Conservation (phyloP, 2,329 filamentous ascomycete species). For the Fusarium miscanthi region DNA sequence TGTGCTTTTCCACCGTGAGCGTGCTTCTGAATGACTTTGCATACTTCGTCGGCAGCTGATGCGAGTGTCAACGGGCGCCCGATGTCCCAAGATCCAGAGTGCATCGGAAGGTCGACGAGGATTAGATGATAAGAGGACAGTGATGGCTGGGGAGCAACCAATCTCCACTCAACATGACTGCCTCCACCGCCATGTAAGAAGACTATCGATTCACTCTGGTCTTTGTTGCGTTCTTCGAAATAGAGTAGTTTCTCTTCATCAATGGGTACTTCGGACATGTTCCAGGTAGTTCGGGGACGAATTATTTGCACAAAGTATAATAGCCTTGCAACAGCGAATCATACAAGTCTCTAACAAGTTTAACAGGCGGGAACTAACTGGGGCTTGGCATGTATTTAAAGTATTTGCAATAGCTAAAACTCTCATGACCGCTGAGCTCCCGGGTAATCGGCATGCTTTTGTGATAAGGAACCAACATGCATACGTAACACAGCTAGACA, state of each 20-base stretch:
- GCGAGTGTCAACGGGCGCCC: not conserved
- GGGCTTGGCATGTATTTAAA: not conserved
- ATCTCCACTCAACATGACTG: slow-evolving; percentile 18
- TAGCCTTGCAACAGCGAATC: not conserved
- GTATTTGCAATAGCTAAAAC: not conserved
- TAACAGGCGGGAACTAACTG: not conserved
- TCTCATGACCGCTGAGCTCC: not conserved
- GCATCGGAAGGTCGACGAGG: slow-evolving; percentile 22
- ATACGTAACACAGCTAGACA: not conserved
- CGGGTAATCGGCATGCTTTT: not conserved
- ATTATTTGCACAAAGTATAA: not conserved
- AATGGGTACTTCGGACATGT: not conserved
- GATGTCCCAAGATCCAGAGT: slow-evolving; percentile 17
- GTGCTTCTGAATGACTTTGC: slow-evolving; percentile 47
- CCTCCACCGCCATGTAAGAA: slow-evolving; percentile 15
- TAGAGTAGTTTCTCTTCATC: not conserved
- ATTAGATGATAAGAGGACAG: slow-evolving; percentile 14
- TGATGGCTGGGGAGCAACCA: not conserved
- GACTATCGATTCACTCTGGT: not conserved
- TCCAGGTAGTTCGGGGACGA: not conserved
- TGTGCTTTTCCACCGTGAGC: slow-evolving; percentile 52
- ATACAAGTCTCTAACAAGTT: not conserved
- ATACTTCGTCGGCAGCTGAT: slow-evolving; percentile 36
- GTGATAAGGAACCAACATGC: not conserved
- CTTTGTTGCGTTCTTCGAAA: not conserved